Evolutionary conservation across 2,329 filamentous ascomycete species (phyloP).

Genomic region (Colletotrichum euphorbiae): DNA sequence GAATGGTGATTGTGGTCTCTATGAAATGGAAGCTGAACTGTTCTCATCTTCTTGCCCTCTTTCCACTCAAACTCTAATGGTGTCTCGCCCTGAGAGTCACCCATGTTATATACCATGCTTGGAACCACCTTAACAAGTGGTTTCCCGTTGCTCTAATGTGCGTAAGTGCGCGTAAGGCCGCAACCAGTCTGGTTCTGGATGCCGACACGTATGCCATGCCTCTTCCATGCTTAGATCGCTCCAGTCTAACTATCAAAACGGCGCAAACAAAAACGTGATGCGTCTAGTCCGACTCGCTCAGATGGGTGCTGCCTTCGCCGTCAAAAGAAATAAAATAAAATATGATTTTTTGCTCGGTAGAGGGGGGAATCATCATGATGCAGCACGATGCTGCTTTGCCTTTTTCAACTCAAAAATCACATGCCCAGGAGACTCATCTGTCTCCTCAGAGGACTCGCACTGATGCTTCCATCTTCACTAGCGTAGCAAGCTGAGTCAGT

Average conservation of each 20-base stretch:
- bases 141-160: not conserved
- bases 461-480: slow-evolving; percentile 78
- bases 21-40: not conserved
- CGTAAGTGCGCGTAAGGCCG: not conserved
- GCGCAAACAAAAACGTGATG: slow-evolving; percentile 7
- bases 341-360: no score
- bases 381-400: not conserved
- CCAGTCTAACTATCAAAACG: slow-evolving; percentile 15
- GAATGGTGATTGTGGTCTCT: not conserved
- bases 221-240: slow-evolving; percentile 1
- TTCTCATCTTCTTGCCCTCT: not conserved
- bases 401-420: slow-evolving; percentile 46
- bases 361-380: slow-evolving; percentile 9
- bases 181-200: slow-evolving; percentile 4
- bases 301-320: not conserved
- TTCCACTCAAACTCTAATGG: not conserved
- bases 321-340: not conserved
- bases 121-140: not conserved
- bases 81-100: not conserved
- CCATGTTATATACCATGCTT: not conserved
- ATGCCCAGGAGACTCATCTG: slow-evolving; percentile 80
- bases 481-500: slow-evolving; percentile 80
- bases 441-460: slow-evolving; percentile 74
- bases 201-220: not conserved
- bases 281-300: slow-evolving; percentile 13